A percentile compares a stretch with the other conserved stretches of the same genome.
These are phyloP conservation scores for Nigrospora sphaerica DNA, from an alignment of 2,329 filamentous ascomycete species.

Conservation along the genomic window DNA sequence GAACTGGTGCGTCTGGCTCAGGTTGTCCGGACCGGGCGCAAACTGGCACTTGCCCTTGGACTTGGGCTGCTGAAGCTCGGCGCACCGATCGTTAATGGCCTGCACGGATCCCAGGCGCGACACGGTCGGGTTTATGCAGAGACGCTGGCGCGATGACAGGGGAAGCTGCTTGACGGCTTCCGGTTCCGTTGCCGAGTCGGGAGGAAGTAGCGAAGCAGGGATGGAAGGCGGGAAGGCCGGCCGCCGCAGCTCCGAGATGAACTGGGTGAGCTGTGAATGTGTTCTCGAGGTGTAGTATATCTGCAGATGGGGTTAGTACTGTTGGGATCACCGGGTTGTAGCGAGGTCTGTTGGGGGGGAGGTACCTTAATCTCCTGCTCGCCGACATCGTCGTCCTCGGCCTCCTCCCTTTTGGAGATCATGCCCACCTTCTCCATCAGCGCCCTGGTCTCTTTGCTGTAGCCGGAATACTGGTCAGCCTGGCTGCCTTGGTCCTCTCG, in stretches of 20 bases:
- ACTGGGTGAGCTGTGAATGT: conserved; percentile 86
- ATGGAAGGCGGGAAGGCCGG: conserved; percentile 72
- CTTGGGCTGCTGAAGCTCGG: conserved; percentile 77
- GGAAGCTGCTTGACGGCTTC: conserved; percentile 75
- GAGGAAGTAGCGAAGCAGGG: conserved; percentile 30
- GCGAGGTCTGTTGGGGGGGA: conserved; percentile 7
- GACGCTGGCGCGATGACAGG: conserved; percentile 76
- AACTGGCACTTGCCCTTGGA: conserved; percentile 65
- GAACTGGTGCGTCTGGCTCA: conserved; percentile 68
- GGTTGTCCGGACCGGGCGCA: conserved; percentile 70
- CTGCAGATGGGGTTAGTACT: conserved; percentile 22
- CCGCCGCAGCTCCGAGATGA: conserved; percentile 73
- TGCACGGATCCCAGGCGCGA: conserved; percentile 61
- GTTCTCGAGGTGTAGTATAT: conserved; percentile 91
- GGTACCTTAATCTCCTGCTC: conserved; percentile 62
- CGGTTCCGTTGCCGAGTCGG: conserved; percentile 15
- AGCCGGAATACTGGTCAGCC: conserved; percentile 35
- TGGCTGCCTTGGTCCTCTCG: conserved; percentile 41
- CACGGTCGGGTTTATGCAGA: conserved; percentile 85
- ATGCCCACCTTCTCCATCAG: conserved; percentile 62
- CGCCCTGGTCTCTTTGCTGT: conserved; percentile 70
- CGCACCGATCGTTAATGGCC: conserved; percentile 88
- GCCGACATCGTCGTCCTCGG: conserved; percentile 36
- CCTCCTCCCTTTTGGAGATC: conserved; percentile 19
- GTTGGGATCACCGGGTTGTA: neutral